Percentiles rank a stretch among this genome's conserved stretches.
Evolutionary conservation across 805 yeast species (phyloP).

Genomic region (Lachancea quebecensis): DNA sequence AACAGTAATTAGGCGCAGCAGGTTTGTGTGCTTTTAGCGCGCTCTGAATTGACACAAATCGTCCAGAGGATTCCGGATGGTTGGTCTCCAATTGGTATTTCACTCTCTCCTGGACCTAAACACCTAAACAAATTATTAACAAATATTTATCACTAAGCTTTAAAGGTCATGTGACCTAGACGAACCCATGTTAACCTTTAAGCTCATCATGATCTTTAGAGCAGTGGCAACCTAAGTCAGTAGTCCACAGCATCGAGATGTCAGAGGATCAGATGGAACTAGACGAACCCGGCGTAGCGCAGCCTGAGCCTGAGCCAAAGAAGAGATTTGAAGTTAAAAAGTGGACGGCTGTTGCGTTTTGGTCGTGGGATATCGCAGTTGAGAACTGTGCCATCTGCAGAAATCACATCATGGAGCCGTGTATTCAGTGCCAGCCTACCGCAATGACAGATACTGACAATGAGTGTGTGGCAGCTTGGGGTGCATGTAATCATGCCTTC

Average conservation of each 20-base stretch:
- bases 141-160: too few species aligned
- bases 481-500: slow-evolving; percentile 95
- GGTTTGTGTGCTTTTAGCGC: too few species aligned
- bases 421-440: slow-evolving; percentile 92
- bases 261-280: slow-evolving; percentile 7
- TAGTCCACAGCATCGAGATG: not conserved
- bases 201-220: too few species aligned
- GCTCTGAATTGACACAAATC: too few species aligned
- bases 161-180: too few species aligned
- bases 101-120: too few species aligned
- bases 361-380: slow-evolving; percentile 97
- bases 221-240: too few species aligned
- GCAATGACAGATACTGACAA: slow-evolving; percentile 52
- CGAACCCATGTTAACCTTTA: too few species aligned
- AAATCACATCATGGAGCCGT: slow-evolving; percentile 96
- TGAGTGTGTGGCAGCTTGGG: slow-evolving; percentile 95
- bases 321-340: slow-evolving; percentile 88
- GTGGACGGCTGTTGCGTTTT: slow-evolving; percentile 99
- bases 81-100: too few species aligned
- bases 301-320: slow-evolving; percentile 31
- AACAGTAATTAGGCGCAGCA: too few species aligned
- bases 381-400: slow-evolving; percentile 98
- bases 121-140: too few species aligned
- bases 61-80: too few species aligned
- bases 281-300: slow-evolving; percentile 10